phyloP scores from a whole-genome alignment of 2,329 filamentous ascomycete genomes.

The Penicillium sumatraense region DNA sequence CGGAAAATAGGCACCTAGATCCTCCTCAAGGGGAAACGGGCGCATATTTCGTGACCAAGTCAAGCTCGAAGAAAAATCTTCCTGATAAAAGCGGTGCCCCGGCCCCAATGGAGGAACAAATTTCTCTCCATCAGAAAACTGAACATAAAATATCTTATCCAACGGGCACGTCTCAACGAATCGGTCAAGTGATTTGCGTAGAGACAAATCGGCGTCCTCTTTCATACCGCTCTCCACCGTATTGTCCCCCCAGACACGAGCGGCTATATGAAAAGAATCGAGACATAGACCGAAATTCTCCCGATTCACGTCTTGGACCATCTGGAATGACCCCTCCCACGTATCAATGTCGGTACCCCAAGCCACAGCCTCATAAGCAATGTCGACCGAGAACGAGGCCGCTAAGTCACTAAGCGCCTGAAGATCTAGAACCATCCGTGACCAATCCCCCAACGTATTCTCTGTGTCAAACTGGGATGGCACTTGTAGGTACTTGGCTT shows the following conservation, averaged over 20 bases:
- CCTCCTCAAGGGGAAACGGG: constrained; percentile 28
- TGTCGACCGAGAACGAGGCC: not conserved
- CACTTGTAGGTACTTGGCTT: not conserved
- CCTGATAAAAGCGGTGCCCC: constrained; percentile 22
- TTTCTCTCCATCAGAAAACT: constrained; percentile 33
- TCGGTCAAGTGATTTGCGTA: constrained; percentile 15
- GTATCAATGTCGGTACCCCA: constrained; percentile 30
- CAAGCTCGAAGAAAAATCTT: constrained; percentile 8
- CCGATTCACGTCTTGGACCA: constrained; percentile 29
- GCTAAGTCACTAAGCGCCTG: not conserved
- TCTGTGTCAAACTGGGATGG: not conserved
- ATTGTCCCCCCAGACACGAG: constrained; percentile 32
- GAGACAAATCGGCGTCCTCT: not conserved
- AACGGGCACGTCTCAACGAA: constrained; percentile 3
- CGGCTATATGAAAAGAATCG: constrained; percentile 34
- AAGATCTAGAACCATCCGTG: not conserved
- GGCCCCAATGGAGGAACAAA: constrained; percentile 21
- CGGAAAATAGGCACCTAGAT: constrained; percentile 12
- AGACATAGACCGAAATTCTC: constrained; percentile 38
- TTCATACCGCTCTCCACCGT: constrained; percentile 15
- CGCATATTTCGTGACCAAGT: constrained; percentile 25
- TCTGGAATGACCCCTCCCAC: constrained; percentile 32
- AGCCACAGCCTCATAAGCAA: constrained; percentile 33
- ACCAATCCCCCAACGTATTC: not conserved
- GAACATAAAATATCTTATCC: constrained; percentile 33